Evolutionary conservation across 371 early-diverging fungal genomes (phyloP), one percentile per base, ranked within the genome.

Genomic region (Mortierella sp.): DNA sequence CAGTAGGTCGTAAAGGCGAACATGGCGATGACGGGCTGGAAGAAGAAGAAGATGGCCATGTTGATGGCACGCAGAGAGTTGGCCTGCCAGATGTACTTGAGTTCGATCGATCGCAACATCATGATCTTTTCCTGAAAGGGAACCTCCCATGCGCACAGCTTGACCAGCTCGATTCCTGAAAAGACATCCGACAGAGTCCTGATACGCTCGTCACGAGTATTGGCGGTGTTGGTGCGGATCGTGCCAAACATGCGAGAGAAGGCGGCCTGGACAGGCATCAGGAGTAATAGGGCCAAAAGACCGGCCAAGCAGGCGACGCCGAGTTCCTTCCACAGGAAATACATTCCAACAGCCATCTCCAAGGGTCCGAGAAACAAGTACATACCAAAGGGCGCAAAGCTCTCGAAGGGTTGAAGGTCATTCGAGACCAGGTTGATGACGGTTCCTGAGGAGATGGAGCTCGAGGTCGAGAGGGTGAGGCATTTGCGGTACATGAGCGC

Each of bases 161-260:
- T 88, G 74, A 87, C 84, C 66, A 82, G 70, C 14, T 78, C 77
- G 67, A 87, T 84, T 13, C 85, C 87, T 2, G 85, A 85, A 72
- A 93, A 82, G 40, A 92, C 68, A 80, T 93, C 94, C 71, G 92
- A 91, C 79, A 92, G 90, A 63, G 91, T 79, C 64, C 90, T 86
- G 48, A 91, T 90, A n/a, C 93, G 84, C 5, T 79, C 80, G 74
- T 93, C 93, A 66, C 91, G 90, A 69, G 87, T 88, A 37, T 83
- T 78, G 89, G 92, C 91, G 41, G 91, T 91, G 64, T 84, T 82
- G 77, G 86, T 87, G 53, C 90, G 88, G 43, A 90, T 68, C 45
- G 71, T 72, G 24, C 67, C 71, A n/a, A 80, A 79, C 11, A 69
- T 61, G 31, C 79, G 77, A 2, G 81, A 83, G 71, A 86, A 86